Percentiles rank a stretch among this genome's conserved stretches.
These are phyloP conservation scores for Venturia nashicola DNA, from an alignment of 2,329 filamentous ascomycete genomes.

Conservation along the genomic window DNA sequence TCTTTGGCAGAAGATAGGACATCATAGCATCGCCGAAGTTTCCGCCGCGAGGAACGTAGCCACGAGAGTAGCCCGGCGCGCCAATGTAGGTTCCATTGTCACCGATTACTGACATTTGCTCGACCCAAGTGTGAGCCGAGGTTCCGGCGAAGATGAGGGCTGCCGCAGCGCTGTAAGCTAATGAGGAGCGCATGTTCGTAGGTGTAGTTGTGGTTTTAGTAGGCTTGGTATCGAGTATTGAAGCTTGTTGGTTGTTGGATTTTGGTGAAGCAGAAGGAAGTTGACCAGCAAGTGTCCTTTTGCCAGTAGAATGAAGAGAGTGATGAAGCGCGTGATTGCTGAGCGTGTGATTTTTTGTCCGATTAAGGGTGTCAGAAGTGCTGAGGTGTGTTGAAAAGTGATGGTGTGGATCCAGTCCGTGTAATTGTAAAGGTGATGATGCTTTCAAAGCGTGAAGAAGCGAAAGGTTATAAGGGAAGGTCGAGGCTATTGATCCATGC, in stretches of 20 bases:
- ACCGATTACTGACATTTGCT: slow-evolving; percentile 59
- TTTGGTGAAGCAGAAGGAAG: not conserved
- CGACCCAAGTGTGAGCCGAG: slow-evolving; percentile 63
- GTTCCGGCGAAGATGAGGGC: not conserved
- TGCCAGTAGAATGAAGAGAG: not conserved
- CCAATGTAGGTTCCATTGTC: slow-evolving; percentile 63
- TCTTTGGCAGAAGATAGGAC: slow-evolving; percentile 41
- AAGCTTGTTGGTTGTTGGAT: not conserved
- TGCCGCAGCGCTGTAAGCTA: not conserved
- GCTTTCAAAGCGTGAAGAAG: not conserved
- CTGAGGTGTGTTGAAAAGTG: not conserved
- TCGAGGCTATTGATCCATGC: not conserved
- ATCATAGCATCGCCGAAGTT: slow-evolving; percentile 28
- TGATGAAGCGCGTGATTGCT: not conserved
- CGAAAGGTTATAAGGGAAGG: not conserved
- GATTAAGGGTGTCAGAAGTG: not conserved
- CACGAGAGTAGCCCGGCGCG: slow-evolving; percentile 61
- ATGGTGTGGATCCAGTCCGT: not conserved
- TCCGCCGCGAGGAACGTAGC: slow-evolving; percentile 44
- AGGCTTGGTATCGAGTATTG: not conserved
- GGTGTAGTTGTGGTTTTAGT: not conserved
- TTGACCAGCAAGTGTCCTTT: slow-evolving; percentile 2
- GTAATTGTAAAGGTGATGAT: not conserved
- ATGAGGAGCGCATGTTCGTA: slow-evolving; percentile 5
- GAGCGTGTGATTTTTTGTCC: not conserved